Conservation (phyloP, 305 asterid species). For the Galium porrigens region DNA sequence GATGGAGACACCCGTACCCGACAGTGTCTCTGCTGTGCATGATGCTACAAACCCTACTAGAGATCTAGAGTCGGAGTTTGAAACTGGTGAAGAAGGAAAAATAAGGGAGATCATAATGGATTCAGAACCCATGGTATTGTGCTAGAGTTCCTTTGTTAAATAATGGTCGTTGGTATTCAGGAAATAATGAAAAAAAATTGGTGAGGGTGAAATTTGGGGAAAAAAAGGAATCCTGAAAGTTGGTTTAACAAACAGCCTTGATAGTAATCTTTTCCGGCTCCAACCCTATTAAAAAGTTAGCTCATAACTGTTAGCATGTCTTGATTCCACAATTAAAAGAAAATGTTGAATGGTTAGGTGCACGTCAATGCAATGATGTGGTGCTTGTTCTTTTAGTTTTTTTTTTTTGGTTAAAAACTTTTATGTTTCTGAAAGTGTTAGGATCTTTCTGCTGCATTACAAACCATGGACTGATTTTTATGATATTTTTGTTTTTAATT, state of each 20-base stretch:
- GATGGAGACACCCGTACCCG: constrained; percentile 56
- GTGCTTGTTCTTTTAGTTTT: not conserved
- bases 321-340: not conserved
- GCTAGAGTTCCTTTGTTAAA: constrained; percentile 1
- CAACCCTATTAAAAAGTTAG: not conserved
- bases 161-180: too few species aligned
- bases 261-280: not conserved
- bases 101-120: constrained; percentile 58
- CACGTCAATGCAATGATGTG: not conserved
- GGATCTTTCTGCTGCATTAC: not conserved
- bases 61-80: constrained; percentile 68
- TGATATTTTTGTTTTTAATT: not conserved
- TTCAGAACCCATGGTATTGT: constrained; percentile 48
- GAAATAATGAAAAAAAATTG: not conserved
- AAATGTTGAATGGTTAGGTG: not conserved
- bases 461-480: not conserved
- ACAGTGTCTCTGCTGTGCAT: constrained; percentile 80
- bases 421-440: not conserved
- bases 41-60: constrained; percentile 68
- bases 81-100: constrained; percentile 65
- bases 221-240: not conserved
- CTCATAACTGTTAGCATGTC: not conserved
- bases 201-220: not conserved
- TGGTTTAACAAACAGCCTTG: not conserved
- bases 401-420: not conserved